Evolutionary conservation across 805 yeast species (phyloP), one percentile per base, ranked within the genome.

Genomic region (Diddensiella santjacobensis): DNA sequence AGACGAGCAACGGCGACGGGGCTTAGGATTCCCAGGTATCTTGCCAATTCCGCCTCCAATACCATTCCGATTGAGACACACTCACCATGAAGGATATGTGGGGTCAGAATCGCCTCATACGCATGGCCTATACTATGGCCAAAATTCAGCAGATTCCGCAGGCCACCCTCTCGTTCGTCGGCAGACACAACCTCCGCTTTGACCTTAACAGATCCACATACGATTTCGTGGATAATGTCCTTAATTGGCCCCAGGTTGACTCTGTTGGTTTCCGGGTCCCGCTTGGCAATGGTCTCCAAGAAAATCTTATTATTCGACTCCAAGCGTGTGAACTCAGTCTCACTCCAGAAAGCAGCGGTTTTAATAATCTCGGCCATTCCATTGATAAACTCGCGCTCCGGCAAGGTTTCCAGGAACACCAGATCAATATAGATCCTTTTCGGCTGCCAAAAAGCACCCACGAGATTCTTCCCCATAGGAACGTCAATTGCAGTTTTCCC

Each of bases 51-150:
- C 3, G 98, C 98, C 68, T 93, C 99, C 60, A 82, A 78, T 29
- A 93, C 83, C 78, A 89, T 85, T 55, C 99, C 99, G 52, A 93
- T 78, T n/a, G 98, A 77, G n/a, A 93, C 99, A 76, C 99, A 93
- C 69, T 93, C 99, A 51, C 99, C 99, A 62, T 93, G 99, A 40
- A 93, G 75, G 20, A 96, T 93, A 66, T 90, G 88, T 5, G 99
- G 99, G 3, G 98, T 90, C 53, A 93, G 74, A 30, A 93, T 81
- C n/a, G 99, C 98, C 71, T 93, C 99, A 56, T 85, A 89, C 18
- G 99, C 99, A 66, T 93, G 99, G 40, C 99, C 99, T 59, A 93
- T 90, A 23, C 96, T 80, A 67, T 93, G 99, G 30, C 99, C 99
- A 64, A 91, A 93, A 69, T 93, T 93, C 51, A 93, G 75, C 55